Evolutionary conservation across 2,329 filamentous ascomycete genomes (phyloP).

Genomic region (Curvularia hawaiiensis): DNA sequence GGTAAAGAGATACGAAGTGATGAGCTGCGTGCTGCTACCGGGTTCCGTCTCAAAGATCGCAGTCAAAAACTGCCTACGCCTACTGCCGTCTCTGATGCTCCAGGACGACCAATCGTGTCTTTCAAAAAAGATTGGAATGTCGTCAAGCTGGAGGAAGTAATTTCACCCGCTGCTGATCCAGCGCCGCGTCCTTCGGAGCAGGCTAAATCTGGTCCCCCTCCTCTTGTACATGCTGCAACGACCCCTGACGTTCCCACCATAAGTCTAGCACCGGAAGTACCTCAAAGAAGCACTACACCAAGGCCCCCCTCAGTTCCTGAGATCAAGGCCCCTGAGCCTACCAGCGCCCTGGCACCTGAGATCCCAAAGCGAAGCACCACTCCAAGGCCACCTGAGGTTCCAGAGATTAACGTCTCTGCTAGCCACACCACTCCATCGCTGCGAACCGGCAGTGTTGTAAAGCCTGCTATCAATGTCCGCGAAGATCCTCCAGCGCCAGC

Average conservation of each 20-base stretch:
- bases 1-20: conserved; percentile 83
- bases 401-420: conserved; percentile 38
- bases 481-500: conserved; percentile 36
- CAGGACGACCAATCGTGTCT: conserved; percentile 94
- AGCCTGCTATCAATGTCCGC: conserved; percentile 33
- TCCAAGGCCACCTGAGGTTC: conserved; percentile 29
- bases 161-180: conserved; percentile 34
- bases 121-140: conserved; percentile 85
- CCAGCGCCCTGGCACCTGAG: conserved; percentile 56
- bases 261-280: conserved; percentile 50
- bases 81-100: conserved; percentile 86
- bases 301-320: conserved; percentile 35
- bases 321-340: conserved; percentile 50
- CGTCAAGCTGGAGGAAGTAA: conserved; percentile 68
- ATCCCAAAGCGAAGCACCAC: conserved; percentile 23
- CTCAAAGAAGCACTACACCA: conserved; percentile 23
- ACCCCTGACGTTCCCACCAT: conserved; percentile 57
- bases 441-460: conserved; percentile 24
- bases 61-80: conserved; percentile 87
- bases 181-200: conserved; percentile 26
- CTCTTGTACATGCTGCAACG: conserved; percentile 46
- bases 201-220: conserved; percentile 30
- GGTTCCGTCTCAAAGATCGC: conserved; percentile 84
- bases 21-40: conserved; percentile 88
- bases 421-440: conserved; percentile 25